A percentile compares a stretch with the other conserved stretches of the same genome.
Evolutionary conservation across 352 stramenopile species (phyloP).

Genomic region (Phytophthora melonis): DNA sequence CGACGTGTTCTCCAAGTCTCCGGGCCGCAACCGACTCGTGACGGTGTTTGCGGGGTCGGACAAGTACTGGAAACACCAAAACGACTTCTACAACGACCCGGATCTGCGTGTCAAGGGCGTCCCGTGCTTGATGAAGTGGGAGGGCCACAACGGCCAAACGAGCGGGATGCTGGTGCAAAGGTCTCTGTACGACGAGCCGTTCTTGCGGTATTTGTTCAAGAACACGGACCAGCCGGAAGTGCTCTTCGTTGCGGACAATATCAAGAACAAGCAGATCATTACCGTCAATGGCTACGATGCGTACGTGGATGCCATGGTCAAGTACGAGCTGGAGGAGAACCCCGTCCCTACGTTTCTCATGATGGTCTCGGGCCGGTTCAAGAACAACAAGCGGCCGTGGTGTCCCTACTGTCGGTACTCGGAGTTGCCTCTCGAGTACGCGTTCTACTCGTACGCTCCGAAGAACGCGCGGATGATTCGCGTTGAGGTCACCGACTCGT

Average conservation of each 20-base stretch:
- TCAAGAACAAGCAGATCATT: conserved; percentile 46
- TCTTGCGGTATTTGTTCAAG: conserved; percentile 60
- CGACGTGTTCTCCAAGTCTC: conserved; percentile 66
- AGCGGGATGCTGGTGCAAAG: conserved; percentile 47
- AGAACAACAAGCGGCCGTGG: conserved; percentile 78
- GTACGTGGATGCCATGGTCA: conserved; percentile 44
- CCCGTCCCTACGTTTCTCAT: conserved; percentile 62
- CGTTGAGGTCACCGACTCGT: conserved; percentile 70
- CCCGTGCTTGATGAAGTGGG: conserved; percentile 54
- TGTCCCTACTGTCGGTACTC: conserved; percentile 86
- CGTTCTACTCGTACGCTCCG: conserved; percentile 76
- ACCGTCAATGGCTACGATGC: conserved; percentile 45
- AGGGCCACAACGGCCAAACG: conserved; percentile 44
- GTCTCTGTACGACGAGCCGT: conserved; percentile 50
- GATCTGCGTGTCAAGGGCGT: conserved; percentile 53
- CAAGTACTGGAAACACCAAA: conserved; percentile 54
- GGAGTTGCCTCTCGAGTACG: conserved; percentile 76
- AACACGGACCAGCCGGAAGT: conserved; percentile 46
- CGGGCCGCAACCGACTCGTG: conserved; percentile 58
- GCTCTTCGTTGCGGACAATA: conserved; percentile 27
- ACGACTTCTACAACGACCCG: conserved; percentile 52
- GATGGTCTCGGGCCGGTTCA: conserved; percentile 75
- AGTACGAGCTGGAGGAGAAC: conserved; percentile 47
- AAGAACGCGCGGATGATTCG: conserved; percentile 62
- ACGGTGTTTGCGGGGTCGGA: conserved; percentile 65